Base-by-base conservation (phyloP, 805 yeast genomes). In the Babjeviella inositovora region DNA sequence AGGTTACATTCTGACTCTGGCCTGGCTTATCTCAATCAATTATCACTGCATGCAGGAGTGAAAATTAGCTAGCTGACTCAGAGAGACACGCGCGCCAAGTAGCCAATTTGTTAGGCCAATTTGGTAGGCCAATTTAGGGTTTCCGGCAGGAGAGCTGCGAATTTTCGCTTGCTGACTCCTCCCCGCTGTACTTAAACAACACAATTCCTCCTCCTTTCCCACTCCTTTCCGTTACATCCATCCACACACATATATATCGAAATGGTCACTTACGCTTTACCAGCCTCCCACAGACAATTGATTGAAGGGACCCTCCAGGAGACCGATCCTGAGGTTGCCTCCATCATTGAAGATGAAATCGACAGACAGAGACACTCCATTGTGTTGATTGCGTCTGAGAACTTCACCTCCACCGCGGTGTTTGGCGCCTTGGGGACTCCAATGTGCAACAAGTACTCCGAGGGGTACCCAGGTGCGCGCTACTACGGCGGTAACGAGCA, bases 391-490 rank as follows among this genome's bases (percentile, higher is more conserved):
- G 94, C 98, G 15, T 80, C 94, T 26, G 98, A 90, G 61, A 90
- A 90, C 57, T 85, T 87, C 62, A 90, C 98, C 27, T 79, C 96
- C 26, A 77, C 77, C 37, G 79, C 97, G 19, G 98, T 90, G 22
- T 79, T 87, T 59, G 97, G 90, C 44, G 81, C 93, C 16, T 71
- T 87, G 42, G 98, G 98, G 37, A 76, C 97, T 24, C 94, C 92
- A 49, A 82, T 90, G 95, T 80, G 80, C 51, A 90, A 90, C 71
- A 90, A 90, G 63, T 90, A 90, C 61, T 84, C 96, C 18, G 98
- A 90, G 59, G 98, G 98, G 32, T 87, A 90, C 59, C 98, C 98
- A 30, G 97, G 97, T 36, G 96, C 93, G 33, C 74, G 98, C 54
- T 90, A 90, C 64, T 90, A 90, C 50, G 98, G 98, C 53, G 97